phyloP scores from a whole-genome alignment of 1,284 basidiomycete species.

The Amylostereum chailletii region DNA sequence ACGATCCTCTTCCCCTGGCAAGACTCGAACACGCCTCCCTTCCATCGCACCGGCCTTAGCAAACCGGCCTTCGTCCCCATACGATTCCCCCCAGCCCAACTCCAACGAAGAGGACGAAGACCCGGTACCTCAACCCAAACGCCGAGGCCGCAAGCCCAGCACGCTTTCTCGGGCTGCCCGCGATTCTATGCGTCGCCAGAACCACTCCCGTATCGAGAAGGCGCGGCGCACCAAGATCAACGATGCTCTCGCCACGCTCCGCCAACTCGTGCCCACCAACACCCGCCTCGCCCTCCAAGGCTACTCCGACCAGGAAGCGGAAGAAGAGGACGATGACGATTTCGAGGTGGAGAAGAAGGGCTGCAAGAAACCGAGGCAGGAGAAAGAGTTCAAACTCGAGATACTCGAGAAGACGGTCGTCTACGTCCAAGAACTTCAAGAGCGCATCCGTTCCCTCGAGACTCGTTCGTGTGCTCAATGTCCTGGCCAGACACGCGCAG shows the following conservation, averaged over 20 bases:
- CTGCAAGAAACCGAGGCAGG: constrained; percentile 33
- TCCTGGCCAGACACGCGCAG: background rate
- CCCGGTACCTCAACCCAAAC: constrained; percentile 25
- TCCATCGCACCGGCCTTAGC: constrained; percentile 13
- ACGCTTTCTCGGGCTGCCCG: constrained; percentile 60
- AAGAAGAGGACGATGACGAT: constrained; percentile 19
- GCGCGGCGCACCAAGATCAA: constrained; percentile 78
- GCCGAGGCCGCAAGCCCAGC: constrained; percentile 63
- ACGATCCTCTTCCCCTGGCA: constrained; percentile 6
- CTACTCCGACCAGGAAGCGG: constrained; percentile 24
- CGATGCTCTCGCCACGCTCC: constrained; percentile 61
- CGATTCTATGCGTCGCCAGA: constrained; percentile 71
- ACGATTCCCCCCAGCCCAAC: constrained; percentile 13
- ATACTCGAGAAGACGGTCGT: constrained; percentile 66
- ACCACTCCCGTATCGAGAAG: constrained; percentile 80
- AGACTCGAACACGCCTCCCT: constrained; percentile 3
- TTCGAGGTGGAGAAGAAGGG: constrained; percentile 19
- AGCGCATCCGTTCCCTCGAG: constrained; percentile 36
- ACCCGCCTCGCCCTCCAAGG: too few relatives aligned
- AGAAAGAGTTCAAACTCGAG: constrained; percentile 77
- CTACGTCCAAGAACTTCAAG: constrained; percentile 57
- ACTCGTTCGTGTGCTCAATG: constrained; percentile 28
- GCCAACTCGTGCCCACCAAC: constrained; percentile 52
- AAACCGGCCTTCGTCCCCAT: constrained; percentile 17
- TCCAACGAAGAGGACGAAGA: constrained; percentile 22